Percentiles rank a stretch among this genome's conserved stretches.
Evolutionary conservation across 2,329 filamentous ascomycete genomes (phyloP).

Genomic region (Cyphellophora attinorum): DNA sequence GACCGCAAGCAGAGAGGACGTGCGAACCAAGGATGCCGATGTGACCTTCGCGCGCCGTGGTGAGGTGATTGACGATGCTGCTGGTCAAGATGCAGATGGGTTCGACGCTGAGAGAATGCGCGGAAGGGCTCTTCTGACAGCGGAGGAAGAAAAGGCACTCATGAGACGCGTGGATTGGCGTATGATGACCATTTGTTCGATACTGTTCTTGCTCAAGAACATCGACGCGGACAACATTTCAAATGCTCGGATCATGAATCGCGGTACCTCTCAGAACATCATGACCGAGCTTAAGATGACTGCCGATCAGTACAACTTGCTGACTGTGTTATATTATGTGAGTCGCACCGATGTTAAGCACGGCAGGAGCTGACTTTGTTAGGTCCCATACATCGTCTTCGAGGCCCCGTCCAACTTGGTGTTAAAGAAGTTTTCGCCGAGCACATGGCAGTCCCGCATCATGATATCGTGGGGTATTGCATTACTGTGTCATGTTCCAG

Average conservation of each 20-base stretch:
- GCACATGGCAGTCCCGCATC: slow-evolving; percentile 39
- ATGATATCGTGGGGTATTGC: too few relatives aligned
- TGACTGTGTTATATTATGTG: slow-evolving; percentile 30
- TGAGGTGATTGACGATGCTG: too few relatives aligned
- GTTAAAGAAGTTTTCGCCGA: slow-evolving; percentile 30
- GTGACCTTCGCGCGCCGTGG: too few relatives aligned
- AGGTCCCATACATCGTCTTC: slow-evolving; percentile 41
- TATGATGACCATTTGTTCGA: slow-evolving; percentile 30
- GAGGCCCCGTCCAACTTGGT: slow-evolving; percentile 42
- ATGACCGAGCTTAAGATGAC: slow-evolving; percentile 31
- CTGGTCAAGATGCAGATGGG: too few relatives aligned
- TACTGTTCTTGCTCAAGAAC: slow-evolving; percentile 24
- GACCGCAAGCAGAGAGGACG: too few relatives aligned
- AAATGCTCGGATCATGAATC: slow-evolving; percentile 28
- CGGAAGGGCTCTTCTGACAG: slow-evolving; percentile 24
- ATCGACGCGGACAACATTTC: slow-evolving; percentile 25
- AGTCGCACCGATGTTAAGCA: too few relatives aligned
- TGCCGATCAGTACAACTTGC: slow-evolving; percentile 31
- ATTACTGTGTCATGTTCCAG: slow-evolving; percentile 41
- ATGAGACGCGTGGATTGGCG: slow-evolving; percentile 34
- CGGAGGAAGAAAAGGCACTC: slow-evolving; percentile 36
- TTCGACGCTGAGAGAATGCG: slow-evolving; percentile 24
- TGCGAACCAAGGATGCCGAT: too few relatives aligned
- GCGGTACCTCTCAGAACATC: slow-evolving; percentile 26
- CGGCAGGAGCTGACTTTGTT: too few relatives aligned